Conservation (phyloP, 495 filamentous ascomycete species). For the Tricharina praecox region DNA sequence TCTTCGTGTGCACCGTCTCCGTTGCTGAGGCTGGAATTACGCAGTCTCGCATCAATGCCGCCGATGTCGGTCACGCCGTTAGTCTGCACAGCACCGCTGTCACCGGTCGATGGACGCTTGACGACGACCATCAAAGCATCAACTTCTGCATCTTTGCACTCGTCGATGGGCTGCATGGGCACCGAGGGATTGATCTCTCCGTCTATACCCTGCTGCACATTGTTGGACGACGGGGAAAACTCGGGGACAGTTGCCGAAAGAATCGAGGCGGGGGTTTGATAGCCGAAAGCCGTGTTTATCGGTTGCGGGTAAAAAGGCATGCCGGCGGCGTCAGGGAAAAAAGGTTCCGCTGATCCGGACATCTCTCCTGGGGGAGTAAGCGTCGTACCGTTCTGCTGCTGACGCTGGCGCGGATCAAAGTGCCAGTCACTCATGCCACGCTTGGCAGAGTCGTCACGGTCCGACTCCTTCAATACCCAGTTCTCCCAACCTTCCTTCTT, state of each 20-base stretch:
- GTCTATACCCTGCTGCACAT: slow-evolving; percentile 17
- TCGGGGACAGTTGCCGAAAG: slow-evolving; percentile 63
- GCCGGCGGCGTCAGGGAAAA: slow-evolving; percentile 12
- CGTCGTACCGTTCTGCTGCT: slow-evolving; percentile 7
- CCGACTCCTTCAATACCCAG: slow-evolving; percentile 51
- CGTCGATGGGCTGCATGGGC: slow-evolving; percentile 9
- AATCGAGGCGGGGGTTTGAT: neutral
- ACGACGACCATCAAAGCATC: slow-evolving; percentile 22
- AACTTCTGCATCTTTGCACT: slow-evolving; percentile 19
- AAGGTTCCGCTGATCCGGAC: slow-evolving; percentile 21
- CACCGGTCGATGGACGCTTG: slow-evolving; percentile 14
- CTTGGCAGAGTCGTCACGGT: slow-evolving; percentile 40
- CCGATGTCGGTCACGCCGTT: slow-evolving; percentile 1
- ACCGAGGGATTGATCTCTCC: neutral
- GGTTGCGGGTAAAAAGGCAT: neutral
- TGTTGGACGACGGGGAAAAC: slow-evolving; percentile 42
- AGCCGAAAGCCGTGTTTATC: neutral
- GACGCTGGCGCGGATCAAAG: slow-evolving; percentile 7
- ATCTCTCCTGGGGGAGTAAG: slow-evolving; percentile 17
- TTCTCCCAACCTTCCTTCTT: slow-evolving; percentile 58
- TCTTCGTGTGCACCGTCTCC: slow-evolving; percentile 4
- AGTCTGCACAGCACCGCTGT: slow-evolving; percentile 5
- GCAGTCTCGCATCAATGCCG: neutral
- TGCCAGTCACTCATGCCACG: slow-evolving; percentile 13
- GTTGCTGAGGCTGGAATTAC: neutral